Base-by-base conservation (phyloP, 768 basidiomycete genomes). In the Chalciporus pseudorubinellus region DNA sequence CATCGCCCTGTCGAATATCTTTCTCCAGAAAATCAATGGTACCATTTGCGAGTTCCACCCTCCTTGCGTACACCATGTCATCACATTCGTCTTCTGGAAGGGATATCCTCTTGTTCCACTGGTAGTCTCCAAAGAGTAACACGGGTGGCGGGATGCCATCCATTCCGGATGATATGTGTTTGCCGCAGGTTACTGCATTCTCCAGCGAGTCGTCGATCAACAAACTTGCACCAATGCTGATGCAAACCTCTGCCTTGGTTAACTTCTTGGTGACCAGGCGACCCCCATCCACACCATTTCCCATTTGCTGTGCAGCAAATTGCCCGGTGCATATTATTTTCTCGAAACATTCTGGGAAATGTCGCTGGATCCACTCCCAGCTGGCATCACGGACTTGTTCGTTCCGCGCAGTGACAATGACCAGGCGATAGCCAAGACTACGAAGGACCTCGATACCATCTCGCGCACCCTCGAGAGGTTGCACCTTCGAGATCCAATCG, bases 141-240 rank as follows among this genome's bases (percentile, higher is more conserved):
- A 87, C 83, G 3, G 76, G 79, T 13, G 78, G 79, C n/a, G 74
- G 72, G 21, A 44, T 41, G 44, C 42, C 34, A 8, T 46, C 48
- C 16, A 34, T 61, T 5, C 38, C 53, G n/a, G 46, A 46, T 20
- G 62, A 41, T 19, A 51, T 34, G 48, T 71, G 39, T 28, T 63
- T 74, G 0, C 74, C 76, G 55, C 83, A 84, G 50, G 81, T 76
- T 22, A 87, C 56, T 33, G 85, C 86, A 66, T 92, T 91, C 67
- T 92, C 89, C 38, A 84, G 61, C 6, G 88, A 89, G 70, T 92
- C 90, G 66, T 92, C 90, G 51, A 92, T 82, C 46, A 92, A 71
- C 34, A 90, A 63, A 36, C 76, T 74, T 11, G 89, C 85, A 14
- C 77, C 76, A 16, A 91, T 69, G 52, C 80, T 74, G 29, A 78